Evolutionary conservation across 306 rosid species (phyloP).

Genomic region (Urtica urens): DNA sequence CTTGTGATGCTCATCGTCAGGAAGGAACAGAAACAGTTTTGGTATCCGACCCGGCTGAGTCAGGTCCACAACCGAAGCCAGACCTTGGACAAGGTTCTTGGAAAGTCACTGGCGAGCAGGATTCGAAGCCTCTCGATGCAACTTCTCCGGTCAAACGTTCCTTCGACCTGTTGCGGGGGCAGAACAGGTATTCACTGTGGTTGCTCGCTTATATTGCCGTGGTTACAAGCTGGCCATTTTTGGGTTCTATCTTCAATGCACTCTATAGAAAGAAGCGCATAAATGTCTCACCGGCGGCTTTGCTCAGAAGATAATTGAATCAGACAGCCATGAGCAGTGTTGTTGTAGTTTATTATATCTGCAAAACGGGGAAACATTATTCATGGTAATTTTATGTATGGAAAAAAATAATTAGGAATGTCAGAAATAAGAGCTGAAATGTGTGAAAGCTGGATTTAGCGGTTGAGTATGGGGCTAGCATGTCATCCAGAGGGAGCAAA

Average conservation of each 20-base stretch:
- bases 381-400: too few relatives aligned
- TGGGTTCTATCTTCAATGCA: constrained; percentile 52
- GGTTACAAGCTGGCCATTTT: constrained; percentile 72
- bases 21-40: constrained; percentile 17
- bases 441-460: too few relatives aligned
- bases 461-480: too few relatives aligned
- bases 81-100: constrained; percentile 9
- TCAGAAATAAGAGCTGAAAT: too few relatives aligned
- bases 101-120: constrained; percentile 8
- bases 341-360: too few relatives aligned
- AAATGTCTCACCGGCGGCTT: constrained; percentile 33
- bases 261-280: constrained; percentile 48
- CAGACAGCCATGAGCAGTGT: neutral
- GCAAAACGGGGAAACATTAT: too few relatives aligned
- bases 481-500: too few relatives aligned
- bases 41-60: constrained; percentile 19
- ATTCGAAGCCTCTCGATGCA: constrained; percentile 21
- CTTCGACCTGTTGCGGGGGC: constrained; percentile 36
- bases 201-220: constrained; percentile 70
- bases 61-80: constrained; percentile 18
- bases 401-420: too few relatives aligned
- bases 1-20: too few relatives aligned
- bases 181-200: constrained; percentile 51
- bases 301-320: constrained; percentile 38
- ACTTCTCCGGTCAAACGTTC: constrained; percentile 36